Base-by-base conservation (phyloP, 805 yeast species). In the Danielozyma ontarioensis region DNA sequence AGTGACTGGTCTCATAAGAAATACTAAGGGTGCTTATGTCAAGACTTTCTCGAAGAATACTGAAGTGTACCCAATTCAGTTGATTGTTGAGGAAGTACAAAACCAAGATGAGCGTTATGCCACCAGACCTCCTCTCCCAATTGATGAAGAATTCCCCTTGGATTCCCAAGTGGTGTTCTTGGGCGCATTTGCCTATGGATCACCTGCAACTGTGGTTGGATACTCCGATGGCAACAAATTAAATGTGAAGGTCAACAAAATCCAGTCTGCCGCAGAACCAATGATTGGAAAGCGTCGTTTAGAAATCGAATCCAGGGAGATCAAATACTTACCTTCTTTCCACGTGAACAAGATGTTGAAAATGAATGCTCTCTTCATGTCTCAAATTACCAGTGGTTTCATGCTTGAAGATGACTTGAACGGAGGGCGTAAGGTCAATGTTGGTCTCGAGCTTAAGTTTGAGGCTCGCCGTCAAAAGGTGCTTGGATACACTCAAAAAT, bases 161-260 rank as follows among this genome's bases (percentile, higher is more conserved):
- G 80, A 74, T 12, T 71, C 83, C 0, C 74, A 77, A 32, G 89
- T 80, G 17, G 75, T 90, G 6, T 85, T 85, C 52, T 65, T 93
- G 40, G 95, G 97, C 30, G 86, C 80, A 17, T 78, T 79, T 56
- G 94, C 89, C 2, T 93, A 86, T 53, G 97, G 98, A 34, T 74
- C 86, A 4, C 78, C 83, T 28, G 85, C 87, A 4, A 65, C 65
- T 15, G 73, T 84, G 28, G 72, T 72, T 30, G 90, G 84, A 0
- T 76, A 81, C 48, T 68, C 66, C 19, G 65, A 68, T 16, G 53
- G 44, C 11, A 51, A 54, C 30, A 60, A 57, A 39, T 59, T 83
- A 36, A 72, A 79, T 35, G 80, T 89, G 13, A 56, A 57, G 32
- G 60, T 66, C 25, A 56, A 55, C 28, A 58, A 64, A 35, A 64